Evolutionary conservation across 495 filamentous ascomycete genomes (phyloP).

Genomic region (Echria macrotheca): DNA sequence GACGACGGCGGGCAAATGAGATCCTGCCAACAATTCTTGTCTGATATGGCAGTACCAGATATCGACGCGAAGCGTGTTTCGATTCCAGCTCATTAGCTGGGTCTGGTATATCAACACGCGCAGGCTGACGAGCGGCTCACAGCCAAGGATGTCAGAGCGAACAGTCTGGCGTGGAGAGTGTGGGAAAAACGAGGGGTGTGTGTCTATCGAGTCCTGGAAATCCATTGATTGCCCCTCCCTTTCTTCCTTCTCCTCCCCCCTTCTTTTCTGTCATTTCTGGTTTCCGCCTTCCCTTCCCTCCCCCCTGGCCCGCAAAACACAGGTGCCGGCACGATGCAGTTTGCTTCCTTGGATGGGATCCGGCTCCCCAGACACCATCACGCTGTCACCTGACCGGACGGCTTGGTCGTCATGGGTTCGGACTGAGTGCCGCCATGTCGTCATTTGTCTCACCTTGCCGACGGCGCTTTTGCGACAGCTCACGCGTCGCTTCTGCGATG

Average conservation of each 20-base stretch:
- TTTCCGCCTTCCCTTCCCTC: not conserved
- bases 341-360: not conserved
- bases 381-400: slow-evolving; percentile 5
- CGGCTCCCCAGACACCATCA: not conserved
- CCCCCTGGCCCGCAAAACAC: not conserved
- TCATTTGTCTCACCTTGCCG: slow-evolving; percentile 13
- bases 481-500: too few species aligned
- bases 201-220: not conserved
- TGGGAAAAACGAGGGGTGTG: not conserved
- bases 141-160: too few species aligned
- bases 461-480: too few species aligned
- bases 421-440: slow-evolving; percentile 10
- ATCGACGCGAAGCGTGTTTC: not conserved
- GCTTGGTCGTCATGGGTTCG: slow-evolving; percentile 3
- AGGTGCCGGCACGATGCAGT: not conserved
- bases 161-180: not conserved
- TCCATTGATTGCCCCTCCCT: not conserved
- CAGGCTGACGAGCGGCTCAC: not conserved
- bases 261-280: not conserved
- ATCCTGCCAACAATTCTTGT: slow-evolving; percentile 4
- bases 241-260: not conserved
- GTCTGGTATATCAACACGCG: slow-evolving; percentile 7
- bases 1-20: slow-evolving; percentile 8
- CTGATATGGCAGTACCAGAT: not conserved
- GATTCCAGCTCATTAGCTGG: not conserved